phyloP scores from a whole-genome alignment of 345 rosid species.

The Zanthoxylum bungeanum region DNA sequence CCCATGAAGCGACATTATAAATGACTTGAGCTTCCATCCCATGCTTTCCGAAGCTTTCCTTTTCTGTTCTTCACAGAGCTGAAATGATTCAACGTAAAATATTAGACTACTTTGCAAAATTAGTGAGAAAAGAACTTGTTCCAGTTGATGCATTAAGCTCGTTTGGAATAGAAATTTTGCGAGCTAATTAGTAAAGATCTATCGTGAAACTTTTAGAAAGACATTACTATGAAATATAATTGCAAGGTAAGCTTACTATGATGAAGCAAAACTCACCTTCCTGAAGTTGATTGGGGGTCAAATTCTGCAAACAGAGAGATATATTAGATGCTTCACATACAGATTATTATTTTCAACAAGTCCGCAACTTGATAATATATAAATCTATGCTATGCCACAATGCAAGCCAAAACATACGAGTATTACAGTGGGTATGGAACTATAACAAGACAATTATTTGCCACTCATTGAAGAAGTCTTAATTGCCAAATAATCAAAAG shows the following conservation, averaged over 20 bases:
- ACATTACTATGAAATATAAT: neutral
- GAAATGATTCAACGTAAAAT: slow-evolving; percentile 11
- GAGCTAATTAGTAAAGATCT: neutral
- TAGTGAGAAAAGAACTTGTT: neutral
- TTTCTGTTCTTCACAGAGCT: slow-evolving; percentile 85
- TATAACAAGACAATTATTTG: neutral
- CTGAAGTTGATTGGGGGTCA: slow-evolving; percentile 92
- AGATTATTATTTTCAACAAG: too few relatives aligned
- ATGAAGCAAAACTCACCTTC: slow-evolving; percentile 53
- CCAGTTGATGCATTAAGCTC: slow-evolving; percentile 1
- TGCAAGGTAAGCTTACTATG: neutral
- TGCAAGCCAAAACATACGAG: neutral
- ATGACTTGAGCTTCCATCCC: slow-evolving; percentile 98
- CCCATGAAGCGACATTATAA: slow-evolving; percentile 96
- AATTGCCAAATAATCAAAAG: neutral
- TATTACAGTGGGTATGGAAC: neutral
- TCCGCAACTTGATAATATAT: too few relatives aligned
- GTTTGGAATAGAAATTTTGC: neutral
- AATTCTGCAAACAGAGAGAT: slow-evolving; percentile 47
- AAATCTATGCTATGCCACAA: neutral
- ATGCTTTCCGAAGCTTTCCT: slow-evolving; percentile 97
- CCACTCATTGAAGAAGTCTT: neutral
- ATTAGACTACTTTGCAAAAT: slow-evolving; percentile 13
- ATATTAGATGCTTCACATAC: slow-evolving; percentile 9
- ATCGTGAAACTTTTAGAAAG: neutral